Evolutionary conservation across 805 yeast genomes (phyloP).

Genomic region (Millerozyma acaciae): DNA sequence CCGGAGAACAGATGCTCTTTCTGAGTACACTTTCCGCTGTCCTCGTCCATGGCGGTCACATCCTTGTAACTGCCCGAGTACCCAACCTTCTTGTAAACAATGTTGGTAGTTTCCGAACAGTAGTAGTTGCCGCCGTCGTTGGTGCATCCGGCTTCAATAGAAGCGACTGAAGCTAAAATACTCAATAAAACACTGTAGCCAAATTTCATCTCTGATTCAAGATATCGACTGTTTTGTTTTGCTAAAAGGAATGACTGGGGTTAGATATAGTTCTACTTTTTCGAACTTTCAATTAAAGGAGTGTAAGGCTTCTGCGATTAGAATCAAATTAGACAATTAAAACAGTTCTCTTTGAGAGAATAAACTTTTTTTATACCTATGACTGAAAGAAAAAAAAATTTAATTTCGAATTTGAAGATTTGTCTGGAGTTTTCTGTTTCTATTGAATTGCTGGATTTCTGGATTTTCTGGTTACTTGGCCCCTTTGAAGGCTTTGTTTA

Average conservation of each 20-base stretch:
- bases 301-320: too few species aligned
- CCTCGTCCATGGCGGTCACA: constrained; percentile 73
- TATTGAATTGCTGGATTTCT: too few species aligned
- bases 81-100: constrained; percentile 71
- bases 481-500: too few species aligned
- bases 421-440: too few species aligned
- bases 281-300: too few species aligned
- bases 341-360: too few species aligned
- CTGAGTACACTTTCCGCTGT: constrained; percentile 68
- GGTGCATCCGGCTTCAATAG: constrained; percentile 35
- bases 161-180: constrained; percentile 16
- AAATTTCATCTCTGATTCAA: constrained; percentile 18
- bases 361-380: too few species aligned
- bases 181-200: constrained; percentile 19
- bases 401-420: too few species aligned
- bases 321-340: too few species aligned
- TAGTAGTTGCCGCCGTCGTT: constrained; percentile 73
- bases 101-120: constrained; percentile 68
- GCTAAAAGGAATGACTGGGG: constrained; percentile 9
- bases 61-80: constrained; percentile 79
- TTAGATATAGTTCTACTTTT: constrained; percentile 3
- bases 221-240: constrained; percentile 1
- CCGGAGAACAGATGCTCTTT: constrained; percentile 60
- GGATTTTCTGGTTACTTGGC: too few species aligned
- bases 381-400: too few species aligned